Evolutionary conservation across 306 rosid genomes (phyloP), one percentile per base, ranked within the genome.

Genomic region (Bauhinia variegata): DNA sequence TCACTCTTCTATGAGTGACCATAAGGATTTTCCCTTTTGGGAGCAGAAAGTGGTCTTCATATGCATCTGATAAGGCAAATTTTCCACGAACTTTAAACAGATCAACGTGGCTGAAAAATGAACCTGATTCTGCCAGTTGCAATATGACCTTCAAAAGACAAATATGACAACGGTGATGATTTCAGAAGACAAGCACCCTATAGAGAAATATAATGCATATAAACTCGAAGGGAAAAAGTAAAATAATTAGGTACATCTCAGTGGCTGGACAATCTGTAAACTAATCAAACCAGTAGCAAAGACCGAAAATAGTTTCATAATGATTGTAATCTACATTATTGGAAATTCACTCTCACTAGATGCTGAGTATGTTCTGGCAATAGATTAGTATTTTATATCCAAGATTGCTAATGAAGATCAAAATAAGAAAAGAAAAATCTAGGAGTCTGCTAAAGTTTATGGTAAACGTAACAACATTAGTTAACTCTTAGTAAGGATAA

Each of bases 101-200:
- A 86, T 93, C 96, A 77, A 93, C 99, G 82, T 93, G 99, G 75
- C 88, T 83, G 52, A 93, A 88, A 86, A 93, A 93, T 43, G 97
- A 93, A 59, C 97, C 97, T 11, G 97, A 93, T 85, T 93, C 99
- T 71, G 99, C 97, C 72, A 93, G 76, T 78, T 93, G 99, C 84
- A 93, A 67, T 65, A 93, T 90, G 72, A 85, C 89, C 97, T 93
- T 82, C 81, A 89, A 50, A 51, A 83, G 74, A 68, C 65, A 77
- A 75, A 50, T 73, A 79, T 7, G 12, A 11, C 41, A 60, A 64
- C 15, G 11, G 50, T 60, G 8, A 7, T 37, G n/a, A 23, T 17
- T 7, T 19, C n/a, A 7, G n/a, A 67, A 58, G 41, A 34, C 48
- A 43, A 30, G 60, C 28, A 54, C 39, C 42, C 18, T 57, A 43